These are phyloP conservation scores for Hyaloperonospora brassicae DNA, from an alignment of 352 stramenopile species.

Conservation along the genomic window DNA sequence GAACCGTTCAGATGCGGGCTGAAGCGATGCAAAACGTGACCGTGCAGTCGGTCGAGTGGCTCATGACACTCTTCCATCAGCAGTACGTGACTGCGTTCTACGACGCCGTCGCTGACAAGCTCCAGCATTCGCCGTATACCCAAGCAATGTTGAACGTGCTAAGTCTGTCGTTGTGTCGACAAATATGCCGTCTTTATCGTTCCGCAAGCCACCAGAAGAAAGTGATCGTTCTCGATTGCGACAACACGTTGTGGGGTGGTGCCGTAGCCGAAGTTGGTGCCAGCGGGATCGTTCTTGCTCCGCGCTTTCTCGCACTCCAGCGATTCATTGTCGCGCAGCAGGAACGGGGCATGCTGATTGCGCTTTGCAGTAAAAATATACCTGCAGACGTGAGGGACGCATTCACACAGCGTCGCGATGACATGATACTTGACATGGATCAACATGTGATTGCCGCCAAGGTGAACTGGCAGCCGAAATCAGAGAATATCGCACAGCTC, in stretches of 20 bases:
- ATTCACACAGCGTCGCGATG: slow-evolving; percentile 32
- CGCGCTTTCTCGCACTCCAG: slow-evolving; percentile 45
- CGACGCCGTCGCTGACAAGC: slow-evolving; percentile 39
- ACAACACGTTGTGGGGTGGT: slow-evolving; percentile 69
- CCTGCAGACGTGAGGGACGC: slow-evolving; percentile 36
- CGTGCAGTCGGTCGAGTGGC: slow-evolving; percentile 17
- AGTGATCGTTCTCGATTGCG: slow-evolving; percentile 71
- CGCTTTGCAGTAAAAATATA: slow-evolving; percentile 69
- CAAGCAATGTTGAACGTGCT: slow-evolving; percentile 46
- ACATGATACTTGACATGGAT: slow-evolving; percentile 46
- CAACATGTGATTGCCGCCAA: slow-evolving; percentile 42
- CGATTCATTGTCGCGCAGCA: slow-evolving; percentile 47
- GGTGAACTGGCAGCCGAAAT: slow-evolving; percentile 59
- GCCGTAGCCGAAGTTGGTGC: slow-evolving; percentile 51
- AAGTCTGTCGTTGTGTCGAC: slow-evolving; percentile 34
- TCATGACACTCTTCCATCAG: slow-evolving; percentile 25
- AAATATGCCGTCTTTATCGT: slow-evolving; percentile 43
- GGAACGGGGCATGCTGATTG: slow-evolving; percentile 40
- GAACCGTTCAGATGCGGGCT: slow-evolving; percentile 14
- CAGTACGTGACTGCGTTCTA: slow-evolving; percentile 34
- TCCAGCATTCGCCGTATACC: slow-evolving; percentile 60
- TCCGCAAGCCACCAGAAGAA: slow-evolving; percentile 38
- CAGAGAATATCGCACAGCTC: slow-evolving; percentile 45
- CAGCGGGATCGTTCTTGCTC: slow-evolving; percentile 28
- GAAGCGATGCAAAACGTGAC: slow-evolving; percentile 19